Evolutionary conservation across 2,329 filamentous ascomycete genomes (phyloP).

Genomic region (Ophiostoma fasciatum): DNA sequence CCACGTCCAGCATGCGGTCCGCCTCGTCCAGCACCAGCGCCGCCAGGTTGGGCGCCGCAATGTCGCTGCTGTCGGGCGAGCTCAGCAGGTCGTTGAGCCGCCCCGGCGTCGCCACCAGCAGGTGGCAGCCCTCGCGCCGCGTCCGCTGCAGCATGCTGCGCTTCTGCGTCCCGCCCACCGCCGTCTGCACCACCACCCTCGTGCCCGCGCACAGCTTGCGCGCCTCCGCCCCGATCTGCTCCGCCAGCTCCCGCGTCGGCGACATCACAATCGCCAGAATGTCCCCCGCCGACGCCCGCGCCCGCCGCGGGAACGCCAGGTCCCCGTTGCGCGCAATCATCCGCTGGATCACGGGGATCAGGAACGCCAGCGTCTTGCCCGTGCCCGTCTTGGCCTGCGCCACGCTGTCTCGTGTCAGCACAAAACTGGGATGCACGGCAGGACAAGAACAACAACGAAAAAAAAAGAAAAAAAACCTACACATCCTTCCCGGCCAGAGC

Average conservation of each 20-base stretch:
- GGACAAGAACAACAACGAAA: too few species aligned
- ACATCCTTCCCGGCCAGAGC: conserved; percentile 70
- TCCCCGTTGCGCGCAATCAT: conserved; percentile 51
- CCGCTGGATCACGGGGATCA: conserved; percentile 71
- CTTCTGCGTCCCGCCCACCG: conserved; percentile 89
- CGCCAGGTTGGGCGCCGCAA: conserved; percentile 67
- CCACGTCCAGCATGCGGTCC: conserved; percentile 96
- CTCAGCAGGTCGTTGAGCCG: conserved; percentile 68
- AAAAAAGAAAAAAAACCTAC: conserved; percentile 34
- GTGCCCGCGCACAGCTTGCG: conserved; percentile 49
- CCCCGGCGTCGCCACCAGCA: conserved; percentile 83
- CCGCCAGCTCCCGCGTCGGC: conserved; percentile 66
- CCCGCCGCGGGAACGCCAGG: conserved; percentile 32
- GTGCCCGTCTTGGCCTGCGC: conserved; percentile 96
- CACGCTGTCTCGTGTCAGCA: conserved; percentile 34
- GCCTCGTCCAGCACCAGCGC: conserved; percentile 89
- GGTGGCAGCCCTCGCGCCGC: conserved; percentile 63
- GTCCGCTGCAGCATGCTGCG: conserved; percentile 49
- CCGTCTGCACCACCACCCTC: conserved; percentile 52
- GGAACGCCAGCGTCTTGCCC: conserved; percentile 89
- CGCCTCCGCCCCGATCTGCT: conserved; percentile 72
- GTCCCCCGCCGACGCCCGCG: conserved; percentile 33
- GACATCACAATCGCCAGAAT: conserved; percentile 60
- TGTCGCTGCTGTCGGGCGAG: conserved; percentile 44
- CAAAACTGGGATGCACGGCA: neutral